Evolutionary conservation across 768 basidiomycete genomes (phyloP), one percentile per base, ranked within the genome.

Genomic region (Calvatia gigantea): DNA sequence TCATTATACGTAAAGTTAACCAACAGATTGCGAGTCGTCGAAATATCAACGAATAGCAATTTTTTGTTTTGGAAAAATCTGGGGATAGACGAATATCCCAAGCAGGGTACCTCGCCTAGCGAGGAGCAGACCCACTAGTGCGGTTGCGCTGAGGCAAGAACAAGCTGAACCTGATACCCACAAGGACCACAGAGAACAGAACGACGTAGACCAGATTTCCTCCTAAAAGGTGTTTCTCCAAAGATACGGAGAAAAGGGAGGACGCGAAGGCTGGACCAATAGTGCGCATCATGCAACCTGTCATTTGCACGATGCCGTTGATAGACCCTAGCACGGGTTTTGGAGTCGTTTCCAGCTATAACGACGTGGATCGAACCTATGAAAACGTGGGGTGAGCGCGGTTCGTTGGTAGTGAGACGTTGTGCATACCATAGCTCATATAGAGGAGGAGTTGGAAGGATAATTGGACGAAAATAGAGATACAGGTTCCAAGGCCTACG

Each of bases 221-320:
- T 1, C 78, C 77, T 1, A 73, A 62, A 38, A 81, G 67, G 37
- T 76, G 69, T 35, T 63, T 64, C 54, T 82, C 67, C 6, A 79
- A 46, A 0, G 82, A 83, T 0, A 81, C 59, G 1, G 85, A 78
- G 59, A 83, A 86, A 14, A 86, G 65, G 0, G 84, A 84, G 2
- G 81, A 77, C 4, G 83, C 75, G 17, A 77, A 60, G 11, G 80
- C 72, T 0, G 84, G 85, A 1, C 80, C 81, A 6, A 85, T 62
- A 0, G 81, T 71, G 28, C 84, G 73, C 60, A 77, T 70, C 3
- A 73, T 66, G 0, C 78, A 80, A 2, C 73, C 72, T 5, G 76
- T 64, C 63, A 81, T 79, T 64, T 87, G 84, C 4, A 75, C 82
- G 32, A 84, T 57, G 2, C 83, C 82, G 57, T 82, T 84, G 12